phyloP scores from a whole-genome alignment of 768 basidiomycete genomes.

The Clitopilus passeckerianus region DNA sequence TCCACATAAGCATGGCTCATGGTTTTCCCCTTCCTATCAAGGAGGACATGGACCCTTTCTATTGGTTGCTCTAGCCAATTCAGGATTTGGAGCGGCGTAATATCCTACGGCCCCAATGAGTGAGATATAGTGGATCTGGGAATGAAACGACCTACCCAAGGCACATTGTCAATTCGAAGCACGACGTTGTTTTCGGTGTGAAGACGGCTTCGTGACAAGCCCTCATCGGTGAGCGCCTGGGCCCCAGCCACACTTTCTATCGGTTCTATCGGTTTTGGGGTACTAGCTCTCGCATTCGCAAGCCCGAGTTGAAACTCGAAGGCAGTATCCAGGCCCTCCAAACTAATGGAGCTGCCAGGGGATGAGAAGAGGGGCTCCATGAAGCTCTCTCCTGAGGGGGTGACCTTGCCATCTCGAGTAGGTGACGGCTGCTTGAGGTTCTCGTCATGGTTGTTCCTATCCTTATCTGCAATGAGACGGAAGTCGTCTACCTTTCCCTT shows the following conservation, averaged over 20 bases:
- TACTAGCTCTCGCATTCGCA: constrained; percentile 33
- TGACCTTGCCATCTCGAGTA: constrained; percentile 8
- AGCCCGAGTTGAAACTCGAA: constrained; percentile 38
- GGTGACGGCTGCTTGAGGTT: background rate
- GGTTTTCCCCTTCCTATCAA: constrained; percentile 81
- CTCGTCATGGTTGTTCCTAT: constrained; percentile 4
- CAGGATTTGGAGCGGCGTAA: constrained; percentile 69
- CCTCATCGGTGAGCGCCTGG: too few relatives aligned
- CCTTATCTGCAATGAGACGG: constrained; percentile 33
- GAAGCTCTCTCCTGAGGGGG: constrained; percentile 17
- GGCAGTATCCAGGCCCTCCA: constrained; percentile 27
- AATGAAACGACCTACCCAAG: constrained; percentile 55
- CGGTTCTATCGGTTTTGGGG: constrained; percentile 27
- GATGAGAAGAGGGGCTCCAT: constrained; percentile 31
- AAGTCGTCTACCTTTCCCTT: constrained; percentile 67
- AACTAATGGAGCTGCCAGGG: constrained; percentile 16
- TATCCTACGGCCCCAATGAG: constrained; percentile 48
- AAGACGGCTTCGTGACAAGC: too few relatives aligned
- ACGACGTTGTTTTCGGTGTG: constrained; percentile 44
- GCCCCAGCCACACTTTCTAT: constrained; percentile 1
- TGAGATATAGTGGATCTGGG: background rate
- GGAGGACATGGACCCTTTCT: constrained; percentile 70
- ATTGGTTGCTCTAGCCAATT: constrained; percentile 69
- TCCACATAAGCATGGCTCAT: constrained; percentile 83
- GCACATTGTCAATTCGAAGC: constrained; percentile 82